A percentile compares a stretch with the other conserved stretches of the same genome.
phyloP scores from a whole-genome alignment of 2,329 filamentous ascomycete species.

The Exophiala calicioides region DNA sequence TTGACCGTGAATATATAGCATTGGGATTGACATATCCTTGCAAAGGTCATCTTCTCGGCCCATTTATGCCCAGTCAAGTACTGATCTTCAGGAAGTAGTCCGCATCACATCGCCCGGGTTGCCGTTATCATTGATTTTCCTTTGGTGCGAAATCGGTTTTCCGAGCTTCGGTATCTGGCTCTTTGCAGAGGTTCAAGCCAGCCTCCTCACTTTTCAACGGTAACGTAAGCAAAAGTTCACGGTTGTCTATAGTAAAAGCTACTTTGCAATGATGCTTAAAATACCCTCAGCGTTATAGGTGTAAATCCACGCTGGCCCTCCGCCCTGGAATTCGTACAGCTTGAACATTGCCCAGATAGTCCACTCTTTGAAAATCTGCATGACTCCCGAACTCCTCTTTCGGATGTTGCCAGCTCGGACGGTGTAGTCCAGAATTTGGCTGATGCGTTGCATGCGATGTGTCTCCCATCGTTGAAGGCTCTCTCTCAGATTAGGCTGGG shows the following conservation, averaged over 20 bases:
- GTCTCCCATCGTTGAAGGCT: constrained; percentile 3
- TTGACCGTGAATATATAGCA: not conserved
- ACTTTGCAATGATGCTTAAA: constrained; percentile 1
- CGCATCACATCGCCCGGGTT: no score
- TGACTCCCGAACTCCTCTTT: constrained; percentile 3
- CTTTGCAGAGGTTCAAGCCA: no score
- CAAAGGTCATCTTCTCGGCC: no score
- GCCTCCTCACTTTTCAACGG: no score
- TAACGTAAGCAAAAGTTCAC: no score
- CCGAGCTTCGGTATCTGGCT: not conserved
- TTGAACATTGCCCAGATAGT: constrained; percentile 11
- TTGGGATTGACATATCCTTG: not conserved
- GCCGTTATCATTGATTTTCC: no score
- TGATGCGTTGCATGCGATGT: constrained; percentile 4
- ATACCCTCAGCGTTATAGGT: constrained; percentile 5
- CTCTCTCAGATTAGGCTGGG: not conserved
- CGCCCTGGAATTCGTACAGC: constrained; percentile 2
- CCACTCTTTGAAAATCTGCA: constrained; percentile 8
- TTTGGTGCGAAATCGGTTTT: no score
- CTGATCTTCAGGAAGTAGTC: not conserved
- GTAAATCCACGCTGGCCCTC: constrained; percentile 8
- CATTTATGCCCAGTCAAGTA: no score
- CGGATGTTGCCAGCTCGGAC: constrained; percentile 5
- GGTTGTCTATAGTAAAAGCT: not conserved
- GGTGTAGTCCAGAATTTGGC: constrained; percentile 5